Percentiles rank a stretch among this genome's conserved stretches.
These are phyloP conservation scores for Tolypocladium tundrense DNA, from an alignment of 2,329 filamentous ascomycete species.

Conservation along the genomic window DNA sequence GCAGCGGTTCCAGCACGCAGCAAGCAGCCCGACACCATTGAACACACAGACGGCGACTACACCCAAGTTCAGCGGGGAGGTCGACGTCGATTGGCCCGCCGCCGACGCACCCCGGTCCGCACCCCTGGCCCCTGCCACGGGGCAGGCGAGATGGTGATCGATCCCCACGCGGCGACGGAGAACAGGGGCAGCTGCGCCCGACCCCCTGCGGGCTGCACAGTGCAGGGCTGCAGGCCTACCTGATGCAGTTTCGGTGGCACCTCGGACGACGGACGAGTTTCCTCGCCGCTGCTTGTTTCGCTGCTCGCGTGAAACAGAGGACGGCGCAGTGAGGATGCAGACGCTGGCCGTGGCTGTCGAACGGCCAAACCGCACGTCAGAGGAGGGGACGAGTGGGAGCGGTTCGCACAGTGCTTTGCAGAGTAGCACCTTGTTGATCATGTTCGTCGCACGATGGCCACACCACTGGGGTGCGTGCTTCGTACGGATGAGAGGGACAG, in stretches of 20 bases:
- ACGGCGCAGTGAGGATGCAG: no score
- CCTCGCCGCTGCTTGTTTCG: background rate
- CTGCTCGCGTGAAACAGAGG: background rate
- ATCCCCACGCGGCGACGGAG: background rate
- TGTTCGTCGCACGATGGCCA: background rate
- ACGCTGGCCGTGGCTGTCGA: no score
- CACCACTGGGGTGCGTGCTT: no score
- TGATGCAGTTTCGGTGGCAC: background rate
- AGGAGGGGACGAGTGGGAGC: no score
- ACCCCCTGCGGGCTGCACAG: no score
- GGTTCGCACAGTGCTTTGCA: no score
- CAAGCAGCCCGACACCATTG: background rate
- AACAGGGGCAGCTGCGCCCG: no score
- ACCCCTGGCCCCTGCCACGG: background rate
- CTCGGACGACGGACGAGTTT: background rate
- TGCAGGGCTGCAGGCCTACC: background rate
- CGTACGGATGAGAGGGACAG: no score
- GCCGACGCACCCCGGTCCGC: background rate
- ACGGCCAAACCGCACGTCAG: no score
- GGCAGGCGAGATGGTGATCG: background rate
- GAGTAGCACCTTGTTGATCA: background rate
- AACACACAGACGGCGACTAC: background rate
- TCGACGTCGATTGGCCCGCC: background rate
- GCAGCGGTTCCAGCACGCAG: background rate
- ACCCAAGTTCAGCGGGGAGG: conserved; percentile 2